Conservation (phyloP, 139 green algal species). For the Coccomyxa sp. region DNA sequence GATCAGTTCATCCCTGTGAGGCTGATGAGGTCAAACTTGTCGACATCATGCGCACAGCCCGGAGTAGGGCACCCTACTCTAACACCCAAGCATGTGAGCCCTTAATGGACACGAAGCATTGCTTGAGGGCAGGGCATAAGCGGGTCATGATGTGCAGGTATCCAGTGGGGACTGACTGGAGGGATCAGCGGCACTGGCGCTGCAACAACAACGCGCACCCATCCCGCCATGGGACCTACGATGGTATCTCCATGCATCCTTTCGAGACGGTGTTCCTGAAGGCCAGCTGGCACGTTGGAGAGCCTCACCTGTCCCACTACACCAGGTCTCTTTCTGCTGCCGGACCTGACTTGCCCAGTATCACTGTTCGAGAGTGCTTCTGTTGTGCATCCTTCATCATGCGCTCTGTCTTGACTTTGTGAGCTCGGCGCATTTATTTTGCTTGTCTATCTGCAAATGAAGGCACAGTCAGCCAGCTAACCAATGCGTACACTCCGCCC, state of each 20-base stretch:
- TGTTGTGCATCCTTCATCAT: not conserved
- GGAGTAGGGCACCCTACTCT: too few relatives aligned
- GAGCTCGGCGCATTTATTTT: not conserved
- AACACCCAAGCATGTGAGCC: too few relatives aligned
- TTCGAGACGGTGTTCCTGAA: constrained; percentile 81
- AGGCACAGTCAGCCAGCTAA: too few relatives aligned
- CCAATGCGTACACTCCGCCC: too few relatives aligned
- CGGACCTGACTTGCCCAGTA: constrained; percentile 22
- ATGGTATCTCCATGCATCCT: constrained; percentile 67
- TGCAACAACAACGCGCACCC: constrained; percentile 79
- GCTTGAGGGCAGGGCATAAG: too few relatives aligned
- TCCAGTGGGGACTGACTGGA: constrained; percentile 32
- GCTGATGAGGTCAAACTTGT: too few relatives aligned
- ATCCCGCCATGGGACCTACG: constrained; percentile 66
- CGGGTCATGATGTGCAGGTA: too few relatives aligned
- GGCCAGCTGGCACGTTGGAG: constrained; percentile 69
- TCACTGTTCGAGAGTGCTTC: not conserved
- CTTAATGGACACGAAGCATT: too few relatives aligned
- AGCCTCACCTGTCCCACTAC: constrained; percentile 60
- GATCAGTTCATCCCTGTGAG: not conserved
- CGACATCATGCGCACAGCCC: too few relatives aligned
- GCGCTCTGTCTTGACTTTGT: not conserved
- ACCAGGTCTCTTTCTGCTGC: constrained; percentile 45
- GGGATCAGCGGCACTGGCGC: constrained; percentile 36
- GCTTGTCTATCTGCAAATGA: too few relatives aligned